A percentile compares a stretch with the other conserved stretches of the same genome.
These are phyloP conservation scores for Hyaloraphidium curvatum DNA, from an alignment of 192 early-diverging fungal genomes.

Conservation along the genomic window DNA sequence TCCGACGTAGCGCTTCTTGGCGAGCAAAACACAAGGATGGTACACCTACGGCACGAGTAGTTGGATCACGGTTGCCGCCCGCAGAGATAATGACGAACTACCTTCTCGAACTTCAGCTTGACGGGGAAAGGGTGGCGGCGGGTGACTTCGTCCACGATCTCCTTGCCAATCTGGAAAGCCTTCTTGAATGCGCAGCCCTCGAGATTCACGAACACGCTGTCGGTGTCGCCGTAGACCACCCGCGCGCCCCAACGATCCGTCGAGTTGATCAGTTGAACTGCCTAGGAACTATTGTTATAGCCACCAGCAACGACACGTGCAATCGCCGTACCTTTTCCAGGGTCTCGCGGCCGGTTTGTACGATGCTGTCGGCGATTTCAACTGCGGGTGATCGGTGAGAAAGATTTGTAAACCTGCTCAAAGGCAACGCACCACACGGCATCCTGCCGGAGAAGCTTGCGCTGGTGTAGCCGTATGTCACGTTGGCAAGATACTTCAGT, in stretches of 20 bases:
- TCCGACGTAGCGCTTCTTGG: constrained; percentile 92
- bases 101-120: constrained; percentile 88
- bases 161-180: constrained; percentile 65
- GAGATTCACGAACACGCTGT: constrained; percentile 64
- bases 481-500: constrained; percentile 82
- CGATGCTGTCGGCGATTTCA: constrained; percentile 82
- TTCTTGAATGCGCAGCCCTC: constrained; percentile 42
- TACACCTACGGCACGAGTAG: constrained; percentile 34
- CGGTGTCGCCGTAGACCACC: constrained; percentile 91
- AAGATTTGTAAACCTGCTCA: constrained; percentile 58
- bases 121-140: constrained; percentile 55
- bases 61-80: not conserved
- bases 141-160: constrained; percentile 62
- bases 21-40: constrained; percentile 62
- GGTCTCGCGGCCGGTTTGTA: constrained; percentile 63
- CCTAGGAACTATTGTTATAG: not conserved
- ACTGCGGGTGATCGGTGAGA: constrained; percentile 79
- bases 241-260: constrained; percentile 42
- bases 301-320: not conserved
- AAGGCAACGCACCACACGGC: constrained; percentile 13
- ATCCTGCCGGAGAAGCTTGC: constrained; percentile 6
- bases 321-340: constrained; percentile 34
- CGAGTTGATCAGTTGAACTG: constrained; percentile 31
- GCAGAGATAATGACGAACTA: constrained; percentile 7
- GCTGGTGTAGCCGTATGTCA: constrained; percentile 33